These are phyloP conservation scores for Neurospora sp. DNA, from an alignment of 495 filamentous ascomycete species.

Conservation along the genomic window DNA sequence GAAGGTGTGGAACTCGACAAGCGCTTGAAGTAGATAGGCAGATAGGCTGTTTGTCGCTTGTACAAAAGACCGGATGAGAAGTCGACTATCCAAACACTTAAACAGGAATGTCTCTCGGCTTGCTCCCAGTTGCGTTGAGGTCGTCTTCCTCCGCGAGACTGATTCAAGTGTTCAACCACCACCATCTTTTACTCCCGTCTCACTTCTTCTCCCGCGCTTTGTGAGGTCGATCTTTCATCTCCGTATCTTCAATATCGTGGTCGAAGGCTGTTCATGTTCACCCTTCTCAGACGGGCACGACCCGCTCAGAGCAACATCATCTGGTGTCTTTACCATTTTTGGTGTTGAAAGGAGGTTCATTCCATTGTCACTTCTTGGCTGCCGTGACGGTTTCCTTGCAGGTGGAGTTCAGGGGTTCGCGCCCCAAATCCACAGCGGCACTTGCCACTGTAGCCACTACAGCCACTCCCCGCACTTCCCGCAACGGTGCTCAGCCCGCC, in stretches of 20 bases:
- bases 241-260: not conserved
- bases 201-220: not conserved
- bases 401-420: not conserved
- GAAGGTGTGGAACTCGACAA: constrained; percentile 24
- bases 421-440: not conserved
- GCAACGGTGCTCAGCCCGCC: not conserved
- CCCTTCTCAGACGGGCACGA: not conserved
- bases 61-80: not conserved
- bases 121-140: not conserved
- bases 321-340: not conserved
- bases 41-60: not conserved
- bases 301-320: not conserved
- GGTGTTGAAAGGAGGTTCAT: not conserved
- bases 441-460: not conserved
- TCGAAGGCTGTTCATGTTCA: not conserved
- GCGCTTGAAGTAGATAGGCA: not conserved
- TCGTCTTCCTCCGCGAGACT: not conserved
- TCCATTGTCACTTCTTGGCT: not conserved
- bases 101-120: too few species aligned
- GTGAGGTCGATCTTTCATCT: not conserved
- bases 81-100: not conserved
- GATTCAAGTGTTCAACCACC: not conserved
- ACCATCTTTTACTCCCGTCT: not conserved
- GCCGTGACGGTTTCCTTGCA: not conserved
- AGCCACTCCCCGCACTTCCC: not conserved